Conservation (phyloP, 176 grass and related monocot genomes). For the Otatea glauca region DNA sequence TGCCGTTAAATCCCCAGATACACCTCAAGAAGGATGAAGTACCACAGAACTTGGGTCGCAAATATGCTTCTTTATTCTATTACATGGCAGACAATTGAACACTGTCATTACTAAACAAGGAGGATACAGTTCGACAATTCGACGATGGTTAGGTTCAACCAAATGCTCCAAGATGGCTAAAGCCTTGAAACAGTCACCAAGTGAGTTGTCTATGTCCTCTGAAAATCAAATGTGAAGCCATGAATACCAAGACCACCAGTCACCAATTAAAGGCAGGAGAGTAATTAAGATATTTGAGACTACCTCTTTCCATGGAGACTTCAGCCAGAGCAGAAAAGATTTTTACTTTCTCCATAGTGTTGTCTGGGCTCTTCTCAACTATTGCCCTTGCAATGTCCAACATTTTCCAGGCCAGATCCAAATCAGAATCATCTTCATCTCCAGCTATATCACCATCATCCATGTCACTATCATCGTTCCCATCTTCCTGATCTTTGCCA, state of each 20-base stretch:
- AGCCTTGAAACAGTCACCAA: conserved; percentile 88
- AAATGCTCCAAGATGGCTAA: conserved; percentile 76
- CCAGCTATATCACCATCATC: conserved; percentile 69
- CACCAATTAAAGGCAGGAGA: neutral
- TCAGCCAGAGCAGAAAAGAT: conserved; percentile 82
- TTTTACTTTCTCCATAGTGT: conserved; percentile 86
- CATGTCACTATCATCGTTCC: conserved; percentile 57
- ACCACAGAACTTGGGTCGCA: neutral
- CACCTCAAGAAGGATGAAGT: neutral
- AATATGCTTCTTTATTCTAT: conserved; percentile 33
- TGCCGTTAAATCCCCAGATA: conserved; percentile 10
- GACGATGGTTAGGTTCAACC: conserved; percentile 81
- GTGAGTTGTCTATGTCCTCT: conserved; percentile 94
- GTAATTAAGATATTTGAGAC: neutral
- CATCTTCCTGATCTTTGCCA: conserved; percentile 61
- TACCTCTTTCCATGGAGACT: conserved; percentile 97
- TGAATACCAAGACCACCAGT: conserved; percentile 19
- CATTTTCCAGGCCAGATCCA: conserved; percentile 98
- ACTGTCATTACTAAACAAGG: conserved; percentile 14
- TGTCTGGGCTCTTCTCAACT: conserved; percentile 72
- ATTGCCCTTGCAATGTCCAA: conserved; percentile 96
- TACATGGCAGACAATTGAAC: conserved; percentile 25
- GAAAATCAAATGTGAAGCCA: conserved; percentile 44
- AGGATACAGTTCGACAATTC: conserved; percentile 93
- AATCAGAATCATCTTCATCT: conserved; percentile 95